Evolutionary conservation across 441 rosid genomes (phyloP), one percentile per base, ranked within the genome.

Genomic region (Populus hybrid): DNA sequence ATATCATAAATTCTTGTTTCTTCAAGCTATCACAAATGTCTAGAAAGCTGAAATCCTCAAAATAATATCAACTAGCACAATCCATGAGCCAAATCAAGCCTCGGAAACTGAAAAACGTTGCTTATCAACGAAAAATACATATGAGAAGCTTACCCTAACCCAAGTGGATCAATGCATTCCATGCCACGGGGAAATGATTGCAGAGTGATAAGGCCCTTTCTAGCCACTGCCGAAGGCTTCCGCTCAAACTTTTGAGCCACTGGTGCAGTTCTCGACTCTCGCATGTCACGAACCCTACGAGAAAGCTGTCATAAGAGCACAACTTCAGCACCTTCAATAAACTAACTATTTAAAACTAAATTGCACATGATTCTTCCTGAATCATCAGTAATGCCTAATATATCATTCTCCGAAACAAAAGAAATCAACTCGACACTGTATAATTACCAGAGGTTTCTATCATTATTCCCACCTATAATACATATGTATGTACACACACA

Each of bases 131-230:
- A 76, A 18, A 59, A 76, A 38, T 18, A 36, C 33, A 38, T 53
- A 10, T 72, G 72, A 77, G 50, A 72, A 81, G 84, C 80, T 84
- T 88, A 95, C 99, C 99, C 99, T 80, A 93, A 64, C 71, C 98
- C 98, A 8, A 96, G 88, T 16, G 99, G 99, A 85, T 96, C 99
- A 82, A 96, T 81, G 68, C 96, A 96, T 82, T 96, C 98, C 94
- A 93, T 88, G 72, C 99, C 99, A 72, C 97, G 97, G 82, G 98
- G 98, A 33, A 96, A 76, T 21, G 99, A 92, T 82, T 89, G 94
- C 81, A 92, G 83, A 86, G 45, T 86, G 76, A 83, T 91, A 29
- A 94, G 90, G 68, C 77, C 90, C 80, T 82, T 86, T 78, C 83
- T 82, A 31, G 79, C 91, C 28, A 84, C 33, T 53, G 79, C 89